Conservation (phyloP, 83 land plant genomes). For the Diphasiastrum complanatum region DNA sequence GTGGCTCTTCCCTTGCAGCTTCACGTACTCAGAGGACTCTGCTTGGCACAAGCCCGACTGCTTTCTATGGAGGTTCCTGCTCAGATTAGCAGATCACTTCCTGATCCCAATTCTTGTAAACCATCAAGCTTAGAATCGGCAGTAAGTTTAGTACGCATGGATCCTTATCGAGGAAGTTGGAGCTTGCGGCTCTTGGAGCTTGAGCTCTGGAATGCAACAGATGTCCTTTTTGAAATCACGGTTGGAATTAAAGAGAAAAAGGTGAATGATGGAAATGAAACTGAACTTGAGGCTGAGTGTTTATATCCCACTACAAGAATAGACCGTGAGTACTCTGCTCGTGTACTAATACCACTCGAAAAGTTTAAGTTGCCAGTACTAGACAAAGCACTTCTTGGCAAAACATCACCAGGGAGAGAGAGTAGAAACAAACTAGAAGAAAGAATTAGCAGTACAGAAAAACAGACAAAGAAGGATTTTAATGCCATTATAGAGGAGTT, state of each 20-base stretch:
- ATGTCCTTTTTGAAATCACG: slow-evolving; percentile 76
- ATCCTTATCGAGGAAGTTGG: slow-evolving; percentile 94
- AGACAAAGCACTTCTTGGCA: slow-evolving; percentile 55
- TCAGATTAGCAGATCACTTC: slow-evolving; percentile 56
- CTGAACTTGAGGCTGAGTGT: slow-evolving; percentile 23
- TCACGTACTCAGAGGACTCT: slow-evolving; percentile 66
- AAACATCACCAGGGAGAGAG: slow-evolving; percentile 34
- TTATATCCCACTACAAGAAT: slow-evolving; percentile 70
- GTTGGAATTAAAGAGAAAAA: slow-evolving; percentile 31
- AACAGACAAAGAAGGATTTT: slow-evolving; percentile 60
- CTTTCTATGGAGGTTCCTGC: slow-evolving; percentile 98
- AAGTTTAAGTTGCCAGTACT: slow-evolving; percentile 83
- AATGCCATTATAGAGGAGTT: slow-evolving; percentile 69
- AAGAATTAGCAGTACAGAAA: slow-evolving; percentile 39
- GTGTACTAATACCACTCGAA: slow-evolving; percentile 85
- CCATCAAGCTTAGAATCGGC: not conserved
- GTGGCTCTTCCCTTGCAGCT: slow-evolving; percentile 69
- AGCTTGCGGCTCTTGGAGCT: slow-evolving; percentile 83
- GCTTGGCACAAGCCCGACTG: slow-evolving; percentile 75
- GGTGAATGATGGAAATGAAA: slow-evolving; percentile 18
- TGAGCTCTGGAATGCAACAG: slow-evolving; percentile 90
- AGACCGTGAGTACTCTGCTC: slow-evolving; percentile 73
- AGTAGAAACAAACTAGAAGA: slow-evolving; percentile 17
- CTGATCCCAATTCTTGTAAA: slow-evolving; percentile 22
- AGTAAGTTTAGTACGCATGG: slow-evolving; percentile 67